Evolutionary conservation across 352 stramenopile genomes (phyloP).

Genomic region (Globisporangium camurandrum): DNA sequence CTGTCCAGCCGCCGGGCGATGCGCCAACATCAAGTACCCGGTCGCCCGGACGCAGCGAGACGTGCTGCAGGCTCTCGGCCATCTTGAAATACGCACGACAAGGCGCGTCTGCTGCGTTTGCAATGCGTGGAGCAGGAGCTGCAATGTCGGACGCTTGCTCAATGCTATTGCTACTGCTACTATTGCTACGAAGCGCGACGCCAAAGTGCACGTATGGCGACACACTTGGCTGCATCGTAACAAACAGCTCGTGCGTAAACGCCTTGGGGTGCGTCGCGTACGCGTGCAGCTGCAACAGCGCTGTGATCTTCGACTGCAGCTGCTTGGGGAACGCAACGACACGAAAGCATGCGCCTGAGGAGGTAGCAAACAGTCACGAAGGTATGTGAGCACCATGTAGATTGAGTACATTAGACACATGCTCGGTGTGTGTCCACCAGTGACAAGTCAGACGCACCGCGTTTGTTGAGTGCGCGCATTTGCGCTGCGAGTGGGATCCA

Average conservation of each 20-base stretch:
- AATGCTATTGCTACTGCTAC: background rate
- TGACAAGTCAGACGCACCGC: background rate
- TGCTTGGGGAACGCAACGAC: conserved; percentile 30
- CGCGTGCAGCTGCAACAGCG: conserved; percentile 22
- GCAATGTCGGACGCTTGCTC: background rate
- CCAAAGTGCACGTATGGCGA: conserved; percentile 34
- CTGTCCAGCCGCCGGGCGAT: conserved; percentile 47
- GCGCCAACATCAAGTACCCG: conserved; percentile 43
- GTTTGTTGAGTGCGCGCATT: conserved; percentile 4
- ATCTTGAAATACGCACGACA: conserved; percentile 56
- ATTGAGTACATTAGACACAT: too few species aligned
- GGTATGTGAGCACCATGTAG: too few species aligned
- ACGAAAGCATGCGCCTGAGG: conserved; percentile 12
- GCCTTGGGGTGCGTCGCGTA: conserved; percentile 28
- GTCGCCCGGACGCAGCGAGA: conserved; percentile 13
- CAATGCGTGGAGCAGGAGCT: background rate
- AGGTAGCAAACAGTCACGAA: too few species aligned
- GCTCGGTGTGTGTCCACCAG: background rate
- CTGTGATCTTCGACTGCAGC: conserved; percentile 26
- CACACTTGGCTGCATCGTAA: conserved; percentile 19
- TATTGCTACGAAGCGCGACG: conserved; percentile 6
- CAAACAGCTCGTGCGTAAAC: conserved; percentile 41
- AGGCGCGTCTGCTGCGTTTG: conserved; percentile 21
- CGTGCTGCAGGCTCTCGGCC: conserved; percentile 27
- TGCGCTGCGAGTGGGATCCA: conserved; percentile 23